Evolutionary conservation across 352 stramenopile species (phyloP).

Genomic region (Thalassiosira livingstoniorum): DNA sequence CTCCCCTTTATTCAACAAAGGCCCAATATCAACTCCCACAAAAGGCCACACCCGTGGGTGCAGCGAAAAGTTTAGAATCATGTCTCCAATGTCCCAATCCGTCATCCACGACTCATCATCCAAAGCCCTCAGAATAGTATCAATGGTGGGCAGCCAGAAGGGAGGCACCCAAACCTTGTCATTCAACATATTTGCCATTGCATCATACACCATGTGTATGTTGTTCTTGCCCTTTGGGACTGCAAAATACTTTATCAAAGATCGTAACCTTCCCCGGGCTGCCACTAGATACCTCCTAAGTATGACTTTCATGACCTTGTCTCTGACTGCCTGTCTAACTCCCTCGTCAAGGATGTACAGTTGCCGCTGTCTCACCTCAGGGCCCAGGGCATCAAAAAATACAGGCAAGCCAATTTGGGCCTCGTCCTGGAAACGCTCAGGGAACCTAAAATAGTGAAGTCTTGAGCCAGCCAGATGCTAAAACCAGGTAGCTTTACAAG

Average conservation of each 20-base stretch:
- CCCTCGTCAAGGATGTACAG: neutral
- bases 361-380: constrained; percentile 4
- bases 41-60: too few relatives aligned
- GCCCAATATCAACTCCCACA: neutral
- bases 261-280: neutral
- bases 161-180: constrained; percentile 27
- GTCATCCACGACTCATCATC: constrained; percentile 30
- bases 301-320: neutral
- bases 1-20: neutral
- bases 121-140: constrained; percentile 37
- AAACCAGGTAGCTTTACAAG: constrained; percentile 26
- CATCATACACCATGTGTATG: constrained; percentile 38
- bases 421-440: constrained; percentile 23
- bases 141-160: constrained; percentile 30
- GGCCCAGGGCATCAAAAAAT: constrained; percentile 31
- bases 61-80: too few relatives aligned
- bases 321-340: neutral
- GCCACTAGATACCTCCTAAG: neutral
- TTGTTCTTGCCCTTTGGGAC: constrained; percentile 30
- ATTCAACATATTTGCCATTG: constrained; percentile 23
- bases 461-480: constrained; percentile 41
- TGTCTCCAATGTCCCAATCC: constrained; percentile 63
- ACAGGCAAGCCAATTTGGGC: constrained; percentile 49
- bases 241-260: constrained; percentile 54
- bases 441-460: constrained; percentile 46